These are phyloP conservation scores for Chimonanthus salicifolius DNA, from an alignment of 164 flowering plant species.

Conservation along the genomic window DNA sequence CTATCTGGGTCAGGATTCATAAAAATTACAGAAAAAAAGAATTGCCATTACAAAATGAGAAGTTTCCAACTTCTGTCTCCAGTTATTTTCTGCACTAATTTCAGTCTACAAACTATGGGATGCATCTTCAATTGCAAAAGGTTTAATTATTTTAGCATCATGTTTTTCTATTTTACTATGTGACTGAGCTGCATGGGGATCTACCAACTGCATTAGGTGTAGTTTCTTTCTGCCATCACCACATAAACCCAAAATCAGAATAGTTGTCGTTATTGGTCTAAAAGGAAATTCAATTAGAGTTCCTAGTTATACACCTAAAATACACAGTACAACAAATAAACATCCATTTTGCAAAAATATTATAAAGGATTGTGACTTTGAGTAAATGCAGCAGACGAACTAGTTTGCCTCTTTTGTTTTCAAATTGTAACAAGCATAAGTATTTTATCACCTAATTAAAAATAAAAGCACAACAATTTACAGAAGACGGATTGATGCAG, in stretches of 20 bases:
- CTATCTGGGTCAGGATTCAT: too few species aligned
- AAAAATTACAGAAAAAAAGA: neutral
- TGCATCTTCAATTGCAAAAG: neutral
- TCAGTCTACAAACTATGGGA: too few species aligned
- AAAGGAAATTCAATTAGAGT: neutral
- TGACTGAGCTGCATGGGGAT: neutral
- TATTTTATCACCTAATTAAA: too few species aligned
- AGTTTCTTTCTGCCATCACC: neutral
- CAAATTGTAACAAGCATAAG: neutral
- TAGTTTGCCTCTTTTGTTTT: neutral
- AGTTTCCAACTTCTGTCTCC: too few species aligned
- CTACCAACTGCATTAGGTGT: neutral
- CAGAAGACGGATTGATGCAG: neutral
- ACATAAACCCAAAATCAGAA: neutral
- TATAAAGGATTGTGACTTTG: neutral
- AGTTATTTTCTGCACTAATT: too few species aligned
- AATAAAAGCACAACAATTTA: too few species aligned
- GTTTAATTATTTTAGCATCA: neutral
- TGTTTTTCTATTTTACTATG: too few species aligned
- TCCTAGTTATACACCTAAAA: neutral
- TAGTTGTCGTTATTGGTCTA: too few species aligned
- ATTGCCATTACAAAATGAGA: too few species aligned
- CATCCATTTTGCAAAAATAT: neutral
- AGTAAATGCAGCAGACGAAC: neutral
- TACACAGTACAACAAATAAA: neutral